phyloP scores from a whole-genome alignment of 2,329 filamentous ascomycete species.

The Verticillium longisporum region DNA sequence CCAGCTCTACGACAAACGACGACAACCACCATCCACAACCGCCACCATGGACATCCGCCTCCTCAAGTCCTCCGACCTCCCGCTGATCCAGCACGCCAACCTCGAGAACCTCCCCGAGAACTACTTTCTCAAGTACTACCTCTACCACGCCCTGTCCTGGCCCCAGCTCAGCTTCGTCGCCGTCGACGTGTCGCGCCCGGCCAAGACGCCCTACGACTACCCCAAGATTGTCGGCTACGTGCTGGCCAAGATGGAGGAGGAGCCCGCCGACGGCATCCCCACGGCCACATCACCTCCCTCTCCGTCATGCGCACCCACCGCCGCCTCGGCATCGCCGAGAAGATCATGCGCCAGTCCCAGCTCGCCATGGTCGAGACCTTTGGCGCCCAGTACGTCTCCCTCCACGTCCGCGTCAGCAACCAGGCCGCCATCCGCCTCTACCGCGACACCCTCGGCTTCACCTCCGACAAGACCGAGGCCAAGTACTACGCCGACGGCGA shows the following conservation, averaged over 20 bases:
- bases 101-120: slow-evolving; percentile 99
- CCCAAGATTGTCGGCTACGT: slow-evolving; percentile 98
- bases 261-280: slow-evolving; percentile 82
- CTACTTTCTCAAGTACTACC: slow-evolving; percentile 99
- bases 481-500: slow-evolving; percentile 98
- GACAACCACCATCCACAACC: background rate
- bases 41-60: slow-evolving; percentile 81
- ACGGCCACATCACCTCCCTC: slow-evolving; percentile 93
- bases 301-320: slow-evolving; percentile 96
- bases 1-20: no score
- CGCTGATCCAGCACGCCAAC: slow-evolving; percentile 94
- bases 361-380: slow-evolving; percentile 96
- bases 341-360: slow-evolving; percentile 94
- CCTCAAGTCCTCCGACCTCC: slow-evolving; percentile 75
- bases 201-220: slow-evolving; percentile 74
- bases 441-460: slow-evolving; percentile 84
- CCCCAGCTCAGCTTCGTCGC: slow-evolving; percentile 95
- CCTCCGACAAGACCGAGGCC: slow-evolving; percentile 74
- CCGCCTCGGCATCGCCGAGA: slow-evolving; percentile 86
- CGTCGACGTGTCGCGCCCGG: slow-evolving; percentile 79
- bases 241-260: slow-evolving; percentile 99
- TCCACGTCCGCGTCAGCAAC: slow-evolving; percentile 95
- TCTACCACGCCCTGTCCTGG: slow-evolving; percentile 98
- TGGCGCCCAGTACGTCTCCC: slow-evolving; percentile 82
- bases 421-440: slow-evolving; percentile 86